Conservation (phyloP, 495 filamentous ascomycete species). For the Penicillium salamii region DNA sequence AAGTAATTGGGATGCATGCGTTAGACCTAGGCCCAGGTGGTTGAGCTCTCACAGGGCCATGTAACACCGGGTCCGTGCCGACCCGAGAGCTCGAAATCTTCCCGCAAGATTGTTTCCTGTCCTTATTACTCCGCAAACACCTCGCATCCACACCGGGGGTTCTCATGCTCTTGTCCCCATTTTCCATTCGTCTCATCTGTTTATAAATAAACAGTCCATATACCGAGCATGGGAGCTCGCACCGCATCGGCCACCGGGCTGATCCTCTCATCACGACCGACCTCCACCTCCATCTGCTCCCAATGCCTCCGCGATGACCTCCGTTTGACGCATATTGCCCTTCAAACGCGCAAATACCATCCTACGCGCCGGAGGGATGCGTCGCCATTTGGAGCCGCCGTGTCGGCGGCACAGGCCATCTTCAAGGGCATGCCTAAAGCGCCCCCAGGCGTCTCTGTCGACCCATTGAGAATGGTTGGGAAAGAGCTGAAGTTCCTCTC, state of each 20-base stretch:
- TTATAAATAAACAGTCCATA: conserved; percentile 6
- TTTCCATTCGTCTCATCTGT: neutral
- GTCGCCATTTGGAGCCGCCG: conserved; percentile 64
- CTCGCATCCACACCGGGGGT: neutral
- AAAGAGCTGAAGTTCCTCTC: conserved; percentile 95
- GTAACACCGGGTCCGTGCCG: conserved; percentile 29
- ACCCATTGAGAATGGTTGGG: conserved; percentile 77
- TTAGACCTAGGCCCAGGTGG: too few species aligned
- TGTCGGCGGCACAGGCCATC: conserved; percentile 73
- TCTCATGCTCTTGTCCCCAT: conserved; percentile 11
- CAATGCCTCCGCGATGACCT: conserved; percentile 48
- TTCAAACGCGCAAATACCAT: conserved; percentile 43
- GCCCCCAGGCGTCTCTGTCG: conserved; percentile 60
- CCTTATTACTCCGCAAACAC: conserved; percentile 7
- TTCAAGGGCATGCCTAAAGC: conserved; percentile 67
- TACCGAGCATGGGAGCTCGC: conserved; percentile 44
- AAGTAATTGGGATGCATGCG: too few species aligned
- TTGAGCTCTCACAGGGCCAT: too few species aligned
- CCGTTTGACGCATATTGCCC: conserved; percentile 17
- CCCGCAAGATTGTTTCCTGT: conserved; percentile 21
- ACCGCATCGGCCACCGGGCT: conserved; percentile 39
- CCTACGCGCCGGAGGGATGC: conserved; percentile 41
- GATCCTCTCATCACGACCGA: conserved; percentile 35
- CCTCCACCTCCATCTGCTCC: conserved; percentile 36
- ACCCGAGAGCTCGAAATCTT: conserved; percentile 34